Evolutionary conservation across 768 basidiomycete species (phyloP).

Genomic region (Dacryopinax spathularia): DNA sequence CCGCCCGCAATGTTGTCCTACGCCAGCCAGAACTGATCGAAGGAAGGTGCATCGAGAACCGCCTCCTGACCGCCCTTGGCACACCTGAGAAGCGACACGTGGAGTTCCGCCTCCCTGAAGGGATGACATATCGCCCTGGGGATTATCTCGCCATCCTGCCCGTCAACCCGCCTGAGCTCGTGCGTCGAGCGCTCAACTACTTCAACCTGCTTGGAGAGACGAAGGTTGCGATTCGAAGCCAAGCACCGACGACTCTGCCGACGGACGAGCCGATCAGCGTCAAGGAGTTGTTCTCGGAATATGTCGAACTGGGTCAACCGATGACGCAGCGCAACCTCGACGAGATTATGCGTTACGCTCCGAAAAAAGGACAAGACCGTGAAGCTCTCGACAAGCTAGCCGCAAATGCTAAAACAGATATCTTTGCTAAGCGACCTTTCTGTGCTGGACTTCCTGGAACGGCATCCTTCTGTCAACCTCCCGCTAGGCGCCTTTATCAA

Average conservation of each 20-base stretch:
- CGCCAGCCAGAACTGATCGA: constrained; percentile 7
- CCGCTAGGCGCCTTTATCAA: constrained; percentile 28
- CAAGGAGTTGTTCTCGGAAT: constrained; percentile 30
- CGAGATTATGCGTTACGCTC: constrained; percentile 20
- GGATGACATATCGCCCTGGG: constrained; percentile 6
- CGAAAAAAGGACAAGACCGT: constrained; percentile 17
- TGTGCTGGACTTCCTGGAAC: constrained; percentile 32
- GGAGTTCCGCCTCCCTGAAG: constrained; percentile 8
- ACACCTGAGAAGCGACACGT: constrained; percentile 6
- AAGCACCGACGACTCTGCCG: constrained; percentile 30
- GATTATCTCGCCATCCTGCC: constrained; percentile 11
- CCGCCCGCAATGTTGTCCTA: background rate
- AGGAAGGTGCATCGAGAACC: constrained; percentile 1
- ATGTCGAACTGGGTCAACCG: constrained; percentile 36
- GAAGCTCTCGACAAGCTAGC: constrained; percentile 22
- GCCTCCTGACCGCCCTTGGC: constrained; percentile 3
- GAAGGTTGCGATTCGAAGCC: background rate
- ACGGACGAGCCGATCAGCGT: constrained; percentile 27
- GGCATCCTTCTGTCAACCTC: constrained; percentile 26
- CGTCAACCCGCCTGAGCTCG: background rate
- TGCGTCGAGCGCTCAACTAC: background rate
- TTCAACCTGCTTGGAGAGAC: background rate
- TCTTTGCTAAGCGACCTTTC: constrained; percentile 28
- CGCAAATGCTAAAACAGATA: constrained; percentile 23
- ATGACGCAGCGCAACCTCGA: constrained; percentile 32